Conservation (phyloP, 805 yeast species). For the Suhomyces sp. region DNA sequence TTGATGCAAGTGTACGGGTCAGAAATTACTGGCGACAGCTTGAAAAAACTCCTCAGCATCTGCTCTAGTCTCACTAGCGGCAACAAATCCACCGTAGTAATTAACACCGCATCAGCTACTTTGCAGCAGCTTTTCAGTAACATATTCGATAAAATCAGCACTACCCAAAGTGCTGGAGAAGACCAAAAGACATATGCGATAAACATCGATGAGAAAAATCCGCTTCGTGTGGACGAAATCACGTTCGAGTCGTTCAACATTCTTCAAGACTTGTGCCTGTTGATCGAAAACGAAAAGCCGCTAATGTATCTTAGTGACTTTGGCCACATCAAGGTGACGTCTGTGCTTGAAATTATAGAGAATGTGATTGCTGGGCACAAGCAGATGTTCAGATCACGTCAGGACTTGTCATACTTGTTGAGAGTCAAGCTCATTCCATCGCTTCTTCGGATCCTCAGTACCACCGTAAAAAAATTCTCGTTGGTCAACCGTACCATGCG, state of each 20-base stretch:
- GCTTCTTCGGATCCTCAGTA: slow-evolving; percentile 57
- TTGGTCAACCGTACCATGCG: slow-evolving; percentile 74
- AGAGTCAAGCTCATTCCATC: slow-evolving; percentile 74
- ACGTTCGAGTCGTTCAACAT: slow-evolving; percentile 71
- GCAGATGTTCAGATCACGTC: slow-evolving; percentile 51
- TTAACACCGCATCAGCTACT: slow-evolving; percentile 91
- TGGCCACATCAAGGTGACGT: slow-evolving; percentile 52
- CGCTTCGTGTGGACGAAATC: slow-evolving; percentile 44
- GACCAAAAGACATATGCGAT: slow-evolving; percentile 13
- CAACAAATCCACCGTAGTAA: slow-evolving; percentile 71
- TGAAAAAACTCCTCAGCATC: slow-evolving; percentile 59
- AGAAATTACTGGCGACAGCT: slow-evolving; percentile 51
- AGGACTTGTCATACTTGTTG: slow-evolving; percentile 64
- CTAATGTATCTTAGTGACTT: slow-evolving; percentile 47
- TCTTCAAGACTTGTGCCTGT: slow-evolving; percentile 67
- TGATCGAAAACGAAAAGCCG: slow-evolving; percentile 59
- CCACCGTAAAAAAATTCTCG: slow-evolving; percentile 60
- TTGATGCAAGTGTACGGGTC: slow-evolving; percentile 62
- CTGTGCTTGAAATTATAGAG: slow-evolving; percentile 83
- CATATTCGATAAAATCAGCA: slow-evolving; percentile 58
- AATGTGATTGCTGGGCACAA: slow-evolving; percentile 67
- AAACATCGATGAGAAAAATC: slow-evolving; percentile 44
- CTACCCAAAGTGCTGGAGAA: not conserved
- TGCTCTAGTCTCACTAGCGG: slow-evolving; percentile 70
- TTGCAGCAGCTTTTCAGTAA: slow-evolving; percentile 79